Evolutionary conservation across 2,329 filamentous ascomycete species (phyloP).

Genomic region (Colletotrichum gigasporum): DNA sequence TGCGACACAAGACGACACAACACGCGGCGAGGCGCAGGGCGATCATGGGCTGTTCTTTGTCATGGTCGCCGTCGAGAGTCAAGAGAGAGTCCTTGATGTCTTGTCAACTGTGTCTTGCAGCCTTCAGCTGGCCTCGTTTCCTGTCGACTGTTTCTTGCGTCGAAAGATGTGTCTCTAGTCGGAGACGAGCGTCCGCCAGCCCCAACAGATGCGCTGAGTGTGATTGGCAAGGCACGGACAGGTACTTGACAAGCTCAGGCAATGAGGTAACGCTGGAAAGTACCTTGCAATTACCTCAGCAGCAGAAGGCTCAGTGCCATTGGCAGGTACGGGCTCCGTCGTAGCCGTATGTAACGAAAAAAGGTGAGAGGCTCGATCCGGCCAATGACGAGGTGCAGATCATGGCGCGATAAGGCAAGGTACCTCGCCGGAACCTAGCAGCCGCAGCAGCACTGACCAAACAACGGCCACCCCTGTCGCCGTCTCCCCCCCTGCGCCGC

Average conservation of each 20-base stretch:
- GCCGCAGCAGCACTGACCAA: constrained; percentile 19
- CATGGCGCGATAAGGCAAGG: constrained; percentile 30
- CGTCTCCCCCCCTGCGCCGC: neutral
- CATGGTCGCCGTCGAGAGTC: neutral
- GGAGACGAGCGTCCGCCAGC: constrained; percentile 9
- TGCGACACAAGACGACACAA: neutral
- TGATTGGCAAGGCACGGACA: too few relatives aligned
- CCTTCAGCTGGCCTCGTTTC: neutral
- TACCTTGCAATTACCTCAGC: too few relatives aligned
- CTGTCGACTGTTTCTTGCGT: neutral
- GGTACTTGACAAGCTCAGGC: neutral
- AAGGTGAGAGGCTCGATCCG: constrained; percentile 25
- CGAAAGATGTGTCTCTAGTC: constrained; percentile 3
- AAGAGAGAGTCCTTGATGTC: neutral
- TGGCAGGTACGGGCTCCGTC: constrained; percentile 7
- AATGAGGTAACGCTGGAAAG: neutral
- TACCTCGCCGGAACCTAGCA: constrained; percentile 15
- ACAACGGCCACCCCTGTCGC: constrained; percentile 6
- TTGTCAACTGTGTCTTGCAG: neutral
- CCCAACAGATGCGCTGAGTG: neutral
- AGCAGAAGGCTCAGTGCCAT: too few relatives aligned
- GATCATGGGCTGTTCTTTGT: constrained; percentile 15
- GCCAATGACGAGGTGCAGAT: constrained; percentile 29
- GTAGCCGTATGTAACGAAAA: constrained; percentile 17
- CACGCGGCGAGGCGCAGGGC: constrained; percentile 2